These are phyloP conservation scores for Leccinellum rugosiceps DNA, from an alignment of 768 basidiomycete species.

Conservation along the genomic window DNA sequence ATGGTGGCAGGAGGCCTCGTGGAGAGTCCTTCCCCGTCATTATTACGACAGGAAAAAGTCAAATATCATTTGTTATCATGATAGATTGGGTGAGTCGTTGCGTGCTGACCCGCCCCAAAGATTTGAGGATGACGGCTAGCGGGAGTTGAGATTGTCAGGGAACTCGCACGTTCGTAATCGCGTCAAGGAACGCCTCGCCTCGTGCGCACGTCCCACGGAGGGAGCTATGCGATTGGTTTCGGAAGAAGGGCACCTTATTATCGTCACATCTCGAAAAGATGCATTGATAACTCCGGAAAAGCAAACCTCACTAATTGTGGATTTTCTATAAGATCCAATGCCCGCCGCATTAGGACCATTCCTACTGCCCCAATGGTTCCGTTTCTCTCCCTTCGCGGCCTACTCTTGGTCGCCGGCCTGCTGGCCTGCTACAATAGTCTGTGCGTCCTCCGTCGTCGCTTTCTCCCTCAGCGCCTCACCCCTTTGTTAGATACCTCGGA, in stretches of 20 bases:
- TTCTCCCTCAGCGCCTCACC: neutral
- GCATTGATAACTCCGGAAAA: conserved; percentile 2
- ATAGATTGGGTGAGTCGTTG: neutral
- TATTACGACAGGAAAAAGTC: neutral
- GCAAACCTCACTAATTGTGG: neutral
- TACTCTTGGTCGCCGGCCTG: conserved; percentile 19
- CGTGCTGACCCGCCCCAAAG: neutral
- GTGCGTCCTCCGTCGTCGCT: conserved; percentile 2
- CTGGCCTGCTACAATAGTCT: conserved; percentile 17
- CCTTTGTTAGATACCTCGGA: conserved; percentile 11
- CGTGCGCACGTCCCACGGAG: conserved; percentile 4
- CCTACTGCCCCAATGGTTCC: conserved; percentile 3
- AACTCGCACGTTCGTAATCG: conserved; percentile 6
- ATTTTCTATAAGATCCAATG: conserved; percentile 5
- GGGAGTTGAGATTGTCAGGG: neutral
- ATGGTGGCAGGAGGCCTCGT: neutral
- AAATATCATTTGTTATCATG: neutral
- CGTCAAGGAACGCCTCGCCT: neutral
- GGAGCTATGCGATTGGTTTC: conserved; percentile 3
- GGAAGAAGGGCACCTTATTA: neutral
- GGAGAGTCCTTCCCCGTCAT: neutral
- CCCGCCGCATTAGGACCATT: neutral
- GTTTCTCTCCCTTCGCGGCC: conserved; percentile 10
- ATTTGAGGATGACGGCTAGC: neutral
- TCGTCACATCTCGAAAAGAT: neutral